These are phyloP conservation scores for Geranium rotundifolium DNA, from an alignment of 345 rosid genomes.

Conservation along the genomic window DNA sequence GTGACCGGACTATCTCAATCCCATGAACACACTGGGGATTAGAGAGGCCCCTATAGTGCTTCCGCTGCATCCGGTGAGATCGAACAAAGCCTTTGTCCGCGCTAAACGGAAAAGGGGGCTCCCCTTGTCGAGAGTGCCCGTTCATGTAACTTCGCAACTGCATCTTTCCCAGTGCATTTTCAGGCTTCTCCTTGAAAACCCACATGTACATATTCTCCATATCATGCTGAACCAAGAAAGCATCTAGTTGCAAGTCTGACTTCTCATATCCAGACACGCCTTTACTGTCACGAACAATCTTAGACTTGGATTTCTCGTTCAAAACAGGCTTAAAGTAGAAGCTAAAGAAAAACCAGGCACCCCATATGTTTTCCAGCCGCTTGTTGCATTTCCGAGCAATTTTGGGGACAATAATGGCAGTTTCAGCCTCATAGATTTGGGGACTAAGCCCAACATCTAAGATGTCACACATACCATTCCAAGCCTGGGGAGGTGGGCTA, in stretches of 20 bases:
- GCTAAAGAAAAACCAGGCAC: constrained; percentile 74
- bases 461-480: constrained; percentile 58
- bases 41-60: constrained; percentile 70
- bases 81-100: constrained; percentile 67
- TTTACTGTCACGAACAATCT: constrained; percentile 40
- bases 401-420: constrained; percentile 40
- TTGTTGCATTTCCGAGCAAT: constrained; percentile 48
- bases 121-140: constrained; percentile 71
- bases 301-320: constrained; percentile 54
- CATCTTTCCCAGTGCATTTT: constrained; percentile 71
- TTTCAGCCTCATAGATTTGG: constrained; percentile 50
- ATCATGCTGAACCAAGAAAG: constrained; percentile 73
- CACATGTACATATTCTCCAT: constrained; percentile 84
- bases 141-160: constrained; percentile 74
- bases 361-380: constrained; percentile 64
- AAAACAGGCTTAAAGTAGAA: constrained; percentile 69
- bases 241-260: constrained; percentile 59
- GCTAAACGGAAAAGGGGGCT: constrained; percentile 60
- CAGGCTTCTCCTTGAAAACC: constrained; percentile 71
- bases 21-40: constrained; percentile 79
- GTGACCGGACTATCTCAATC: constrained; percentile 48
- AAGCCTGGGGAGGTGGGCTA: constrained; percentile 36
- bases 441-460: constrained; percentile 52
- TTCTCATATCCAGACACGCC: constrained; percentile 61
- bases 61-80: constrained; percentile 76